phyloP scores from a whole-genome alignment of 106 monocot species.

The Dendrobium catenatum region DNA sequence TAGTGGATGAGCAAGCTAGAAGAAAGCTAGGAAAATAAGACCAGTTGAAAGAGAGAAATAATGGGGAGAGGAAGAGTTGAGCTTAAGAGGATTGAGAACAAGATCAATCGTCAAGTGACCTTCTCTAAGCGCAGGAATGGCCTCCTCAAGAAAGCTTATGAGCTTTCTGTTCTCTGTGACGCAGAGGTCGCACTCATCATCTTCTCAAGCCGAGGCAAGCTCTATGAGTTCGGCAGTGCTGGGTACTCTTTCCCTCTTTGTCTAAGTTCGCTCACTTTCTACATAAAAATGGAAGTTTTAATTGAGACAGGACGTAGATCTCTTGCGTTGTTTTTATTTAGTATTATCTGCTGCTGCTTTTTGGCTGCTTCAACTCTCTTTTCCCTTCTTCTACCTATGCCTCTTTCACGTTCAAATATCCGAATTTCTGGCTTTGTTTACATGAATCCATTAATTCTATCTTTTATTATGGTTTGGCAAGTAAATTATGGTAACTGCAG shows the following conservation, averaged over 20 bases:
- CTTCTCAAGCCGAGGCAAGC: not conserved
- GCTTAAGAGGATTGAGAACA: not conserved
- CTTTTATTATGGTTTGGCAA: not conserved
- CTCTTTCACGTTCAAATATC: not conserved
- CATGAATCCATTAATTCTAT: not conserved
- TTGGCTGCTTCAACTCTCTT: not conserved
- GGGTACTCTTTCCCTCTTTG: not conserved
- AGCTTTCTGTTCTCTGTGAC: not conserved
- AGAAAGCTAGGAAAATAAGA: too few relatives aligned
- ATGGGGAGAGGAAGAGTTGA: slow-evolving; percentile 1
- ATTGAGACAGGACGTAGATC: too few relatives aligned
- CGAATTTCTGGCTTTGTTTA: not conserved
- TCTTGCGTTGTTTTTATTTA: not conserved
- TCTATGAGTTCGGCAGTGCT: not conserved
- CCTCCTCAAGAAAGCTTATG: not conserved
- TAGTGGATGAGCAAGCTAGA: not conserved
- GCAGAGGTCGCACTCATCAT: not conserved
- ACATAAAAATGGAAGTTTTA: not conserved
- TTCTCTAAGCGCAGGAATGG: not conserved
- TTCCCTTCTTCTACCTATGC: not conserved
- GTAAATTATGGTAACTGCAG: not conserved
- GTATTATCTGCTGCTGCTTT: not conserved
- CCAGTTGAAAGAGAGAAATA: not conserved
- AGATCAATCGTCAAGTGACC: slow-evolving; percentile 1
- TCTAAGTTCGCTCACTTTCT: not conserved